These are phyloP conservation scores for Xanthoconium separans DNA, from an alignment of 1,284 basidiomycete species.

Conservation along the genomic window DNA sequence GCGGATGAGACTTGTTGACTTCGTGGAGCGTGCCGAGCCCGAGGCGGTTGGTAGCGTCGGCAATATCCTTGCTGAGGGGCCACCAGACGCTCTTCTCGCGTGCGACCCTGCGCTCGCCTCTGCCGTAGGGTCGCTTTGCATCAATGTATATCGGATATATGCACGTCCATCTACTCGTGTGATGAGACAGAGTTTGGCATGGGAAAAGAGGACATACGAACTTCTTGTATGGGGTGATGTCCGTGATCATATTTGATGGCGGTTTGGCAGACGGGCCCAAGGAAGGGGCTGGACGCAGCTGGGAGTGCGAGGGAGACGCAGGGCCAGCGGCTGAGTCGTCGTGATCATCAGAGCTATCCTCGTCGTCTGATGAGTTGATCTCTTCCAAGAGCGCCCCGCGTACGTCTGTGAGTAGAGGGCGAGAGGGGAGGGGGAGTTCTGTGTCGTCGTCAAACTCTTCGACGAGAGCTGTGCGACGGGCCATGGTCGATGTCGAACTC, in stretches of 20 bases:
- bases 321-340: slow-evolving; percentile 45
- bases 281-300: slow-evolving; percentile 32
- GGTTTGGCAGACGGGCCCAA: slow-evolving; percentile 23
- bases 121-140: slow-evolving; percentile 85
- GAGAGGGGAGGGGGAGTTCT: slow-evolving; percentile 70
- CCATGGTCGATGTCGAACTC: slow-evolving; percentile 46
- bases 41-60: slow-evolving; percentile 76
- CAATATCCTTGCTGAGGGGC: slow-evolving; percentile 91
- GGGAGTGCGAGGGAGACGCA: slow-evolving; percentile 48
- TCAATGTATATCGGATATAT: slow-evolving; percentile 98
- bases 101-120: slow-evolving; percentile 79
- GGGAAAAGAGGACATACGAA: slow-evolving; percentile 35
- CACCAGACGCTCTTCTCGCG: slow-evolving; percentile 87
- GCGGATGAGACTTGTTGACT: slow-evolving; percentile 85
- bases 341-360: slow-evolving; percentile 36
- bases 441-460: slow-evolving; percentile 90
- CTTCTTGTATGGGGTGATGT: slow-evolving; percentile 79
- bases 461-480: slow-evolving; percentile 58
- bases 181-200: not conserved
- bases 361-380: slow-evolving; percentile 42
- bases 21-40: slow-evolving; percentile 85
- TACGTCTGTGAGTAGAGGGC: slow-evolving; percentile 62
- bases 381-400: slow-evolving; percentile 78
- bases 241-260: slow-evolving; percentile 48
- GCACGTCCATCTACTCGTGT: slow-evolving; percentile 75